Evolutionary conservation across 78 protist genomes (phyloP).

Genomic region (Diacronema lutheri): DNA sequence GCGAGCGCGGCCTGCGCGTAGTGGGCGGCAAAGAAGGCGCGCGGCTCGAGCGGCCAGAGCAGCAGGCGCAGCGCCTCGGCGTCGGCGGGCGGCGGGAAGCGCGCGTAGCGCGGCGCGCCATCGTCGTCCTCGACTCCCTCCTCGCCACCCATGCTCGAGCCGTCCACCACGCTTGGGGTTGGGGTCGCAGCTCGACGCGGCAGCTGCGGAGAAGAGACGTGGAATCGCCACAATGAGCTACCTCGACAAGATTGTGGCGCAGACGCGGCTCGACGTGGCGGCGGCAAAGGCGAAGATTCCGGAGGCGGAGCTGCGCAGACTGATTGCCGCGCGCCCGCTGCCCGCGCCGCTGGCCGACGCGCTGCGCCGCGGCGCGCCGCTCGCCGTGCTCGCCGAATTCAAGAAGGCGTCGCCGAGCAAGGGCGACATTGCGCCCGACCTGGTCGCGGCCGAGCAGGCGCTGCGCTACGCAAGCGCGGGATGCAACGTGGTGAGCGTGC

Average conservation of each 20-base stretch:
- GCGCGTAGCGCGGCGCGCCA: too few species aligned
- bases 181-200: too few species aligned
- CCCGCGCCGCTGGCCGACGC: neutral
- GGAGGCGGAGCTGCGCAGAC: neutral
- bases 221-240: neutral
- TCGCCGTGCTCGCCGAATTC: slow-evolving; percentile 8
- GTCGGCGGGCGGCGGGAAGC: too few species aligned
- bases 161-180: too few species aligned
- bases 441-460: neutral
- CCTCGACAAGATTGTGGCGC: slow-evolving; percentile 9
- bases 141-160: too few species aligned
- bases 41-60: too few species aligned
- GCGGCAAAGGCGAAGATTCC: neutral
- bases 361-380: neutral
- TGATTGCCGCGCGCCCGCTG: neutral
- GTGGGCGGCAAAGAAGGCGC: too few species aligned
- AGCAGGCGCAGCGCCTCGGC: too few species aligned
- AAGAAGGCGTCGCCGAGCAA: slow-evolving; percentile 64
- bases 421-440: slow-evolving; percentile 53
- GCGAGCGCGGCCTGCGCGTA: too few species aligned
- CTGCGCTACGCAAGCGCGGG: slow-evolving; percentile 44
- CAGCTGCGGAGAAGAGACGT: too few species aligned
- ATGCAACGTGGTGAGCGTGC: slow-evolving; percentile 46
- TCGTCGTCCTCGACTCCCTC: too few species aligned
- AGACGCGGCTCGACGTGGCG: slow-evolving; percentile 22